Evolutionary conservation across 2,329 filamentous ascomycete species (phyloP).

Genomic region (Claviceps purpurea): DNA sequence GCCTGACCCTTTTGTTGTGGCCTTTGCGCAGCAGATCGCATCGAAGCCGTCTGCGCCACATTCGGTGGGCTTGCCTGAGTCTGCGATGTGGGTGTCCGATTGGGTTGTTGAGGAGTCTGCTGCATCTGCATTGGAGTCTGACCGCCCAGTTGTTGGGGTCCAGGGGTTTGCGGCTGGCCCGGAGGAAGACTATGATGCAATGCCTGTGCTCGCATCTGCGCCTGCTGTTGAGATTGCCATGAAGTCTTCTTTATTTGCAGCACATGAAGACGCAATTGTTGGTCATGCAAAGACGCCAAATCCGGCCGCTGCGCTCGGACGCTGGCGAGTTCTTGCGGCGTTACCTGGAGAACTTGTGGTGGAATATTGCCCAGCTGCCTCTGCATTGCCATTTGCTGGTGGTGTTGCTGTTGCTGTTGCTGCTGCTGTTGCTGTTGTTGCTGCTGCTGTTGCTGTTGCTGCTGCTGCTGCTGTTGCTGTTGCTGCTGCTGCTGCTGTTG

Average conservation of each 20-base stretch:
- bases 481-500: conserved; percentile 1
- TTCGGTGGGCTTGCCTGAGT: conserved; percentile 24
- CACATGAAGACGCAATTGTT: conserved; percentile 19
- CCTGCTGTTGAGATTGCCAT: conserved; percentile 20
- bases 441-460: neutral
- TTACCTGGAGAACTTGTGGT: conserved; percentile 19
- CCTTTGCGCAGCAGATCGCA: conserved; percentile 18
- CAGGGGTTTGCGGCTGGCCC: conserved; percentile 8
- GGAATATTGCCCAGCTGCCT: conserved; percentile 15
- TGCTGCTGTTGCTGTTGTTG: conserved; percentile 7
- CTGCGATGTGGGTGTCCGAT: conserved; percentile 23
- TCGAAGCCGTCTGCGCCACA: conserved; percentile 27
- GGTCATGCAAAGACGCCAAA: conserved; percentile 18
- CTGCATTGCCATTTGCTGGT: conserved; percentile 13
- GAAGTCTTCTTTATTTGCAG: conserved; percentile 19
- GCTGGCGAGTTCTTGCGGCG: conserved; percentile 20
- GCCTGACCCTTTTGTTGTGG: conserved; percentile 14
- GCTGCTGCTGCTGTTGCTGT: neutral
- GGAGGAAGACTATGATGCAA: conserved; percentile 11
- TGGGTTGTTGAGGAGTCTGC: conserved; percentile 40
- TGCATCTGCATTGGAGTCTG: conserved; percentile 16
- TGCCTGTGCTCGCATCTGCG: conserved; percentile 9
- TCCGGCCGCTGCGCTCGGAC: conserved; percentile 14
- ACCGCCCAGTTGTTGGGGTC: conserved; percentile 8
- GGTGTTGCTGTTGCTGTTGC: conserved; percentile 12